Evolutionary conservation across 2,329 filamentous ascomycete genomes (phyloP).

Genomic region (Botrytis byssoidea): DNA sequence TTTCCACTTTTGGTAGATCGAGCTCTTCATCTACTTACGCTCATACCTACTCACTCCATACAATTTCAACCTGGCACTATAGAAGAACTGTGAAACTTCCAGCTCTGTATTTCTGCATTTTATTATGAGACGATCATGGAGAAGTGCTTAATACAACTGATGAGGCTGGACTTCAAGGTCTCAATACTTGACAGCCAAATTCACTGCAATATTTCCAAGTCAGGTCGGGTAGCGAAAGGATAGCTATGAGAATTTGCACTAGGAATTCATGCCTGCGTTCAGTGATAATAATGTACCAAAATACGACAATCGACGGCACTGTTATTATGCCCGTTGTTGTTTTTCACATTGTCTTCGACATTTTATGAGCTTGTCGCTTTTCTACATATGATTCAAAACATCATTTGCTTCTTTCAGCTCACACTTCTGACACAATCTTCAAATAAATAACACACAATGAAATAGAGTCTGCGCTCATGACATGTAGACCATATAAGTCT

Average conservation of each 20-base stretch:
- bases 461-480: not conserved
- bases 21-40: not conserved
- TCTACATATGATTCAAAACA: not conserved
- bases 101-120: not conserved
- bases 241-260: not conserved
- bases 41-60: not conserved
- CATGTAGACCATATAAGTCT: rapidly evolving
- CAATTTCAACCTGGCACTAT: not conserved
- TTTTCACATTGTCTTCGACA: not conserved
- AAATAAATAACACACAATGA: not conserved
- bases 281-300: not conserved
- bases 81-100: not conserved
- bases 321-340: not conserved
- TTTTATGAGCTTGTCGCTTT: not conserved
- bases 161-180: not conserved
- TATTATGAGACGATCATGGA: not conserved
- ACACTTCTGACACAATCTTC: not conserved
- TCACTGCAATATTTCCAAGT: not conserved
- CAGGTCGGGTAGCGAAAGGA: not conserved
- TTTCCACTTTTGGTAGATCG: not conserved
- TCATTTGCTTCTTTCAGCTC: not conserved
- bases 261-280: not conserved
- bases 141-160: not conserved
- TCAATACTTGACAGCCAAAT: not conserved
- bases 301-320: rapidly evolving